phyloP scores from a whole-genome alignment of 2,329 filamentous ascomycete genomes.

The Orbilia brochopaga region DNA sequence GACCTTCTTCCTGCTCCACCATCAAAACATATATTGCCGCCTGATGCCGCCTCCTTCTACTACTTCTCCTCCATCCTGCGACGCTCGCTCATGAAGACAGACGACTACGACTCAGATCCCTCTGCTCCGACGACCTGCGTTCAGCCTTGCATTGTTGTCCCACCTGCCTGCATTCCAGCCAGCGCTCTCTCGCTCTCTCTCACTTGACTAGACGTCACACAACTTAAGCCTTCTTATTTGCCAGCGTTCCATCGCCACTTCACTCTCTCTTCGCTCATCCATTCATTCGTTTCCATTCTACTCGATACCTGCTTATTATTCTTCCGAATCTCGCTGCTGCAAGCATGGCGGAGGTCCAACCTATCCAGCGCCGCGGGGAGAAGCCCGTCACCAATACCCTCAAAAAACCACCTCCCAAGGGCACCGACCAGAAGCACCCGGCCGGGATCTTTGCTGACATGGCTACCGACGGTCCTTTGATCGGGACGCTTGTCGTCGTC shows the following conservation, averaged over 20 bases:
- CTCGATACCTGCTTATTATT: background rate
- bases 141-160: background rate
- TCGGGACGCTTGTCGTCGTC: conserved; percentile 89
- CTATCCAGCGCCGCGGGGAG: conserved; percentile 43
- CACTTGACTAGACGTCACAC: background rate
- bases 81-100: conserved; percentile 2
- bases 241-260: background rate
- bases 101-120: background rate
- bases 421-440: conserved; percentile 50
- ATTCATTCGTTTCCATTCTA: background rate
- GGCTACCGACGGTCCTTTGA: conserved; percentile 62
- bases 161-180: too few relatives aligned
- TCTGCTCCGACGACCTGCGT: background rate
- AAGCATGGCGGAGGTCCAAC: conserved; percentile 42
- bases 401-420: conserved; percentile 42
- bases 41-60: conserved; percentile 1
- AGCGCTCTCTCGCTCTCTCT: conserved; percentile 2
- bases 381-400: conserved; percentile 13
- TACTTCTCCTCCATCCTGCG: background rate
- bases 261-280: background rate
- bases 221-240: background rate
- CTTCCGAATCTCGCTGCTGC: conserved; percentile 4
- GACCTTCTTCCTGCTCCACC: background rate
- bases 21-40: conserved; percentile 3
- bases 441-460: conserved; percentile 55